Evolutionary conservation across 1,139 yeast species (phyloP).

Genomic region (Zhuliangozyma blackwelliae): DNA sequence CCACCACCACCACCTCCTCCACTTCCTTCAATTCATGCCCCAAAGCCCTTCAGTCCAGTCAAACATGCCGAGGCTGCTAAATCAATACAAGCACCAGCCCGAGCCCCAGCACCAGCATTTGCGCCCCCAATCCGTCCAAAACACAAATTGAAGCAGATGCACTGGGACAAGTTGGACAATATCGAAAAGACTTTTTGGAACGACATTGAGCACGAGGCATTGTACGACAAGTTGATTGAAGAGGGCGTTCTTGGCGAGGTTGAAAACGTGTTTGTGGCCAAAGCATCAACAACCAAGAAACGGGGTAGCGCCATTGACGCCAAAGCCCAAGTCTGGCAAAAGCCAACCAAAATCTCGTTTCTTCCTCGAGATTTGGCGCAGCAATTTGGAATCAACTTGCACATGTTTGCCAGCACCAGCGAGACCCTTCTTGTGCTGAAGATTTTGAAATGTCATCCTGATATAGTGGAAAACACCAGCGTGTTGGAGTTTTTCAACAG

Average conservation of each 20-base stretch:
- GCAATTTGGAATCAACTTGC: slow-evolving; percentile 89
- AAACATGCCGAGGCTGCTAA: too few relatives aligned
- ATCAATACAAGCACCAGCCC: neutral
- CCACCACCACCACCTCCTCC: too few relatives aligned
- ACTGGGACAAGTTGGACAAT: slow-evolving; percentile 81
- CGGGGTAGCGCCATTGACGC: slow-evolving; percentile 15
- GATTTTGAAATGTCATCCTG: slow-evolving; percentile 69
- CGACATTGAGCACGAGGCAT: slow-evolving; percentile 43
- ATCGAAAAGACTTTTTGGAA: slow-evolving; percentile 82
- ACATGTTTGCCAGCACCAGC: slow-evolving; percentile 60
- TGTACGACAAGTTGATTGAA: slow-evolving; percentile 53
- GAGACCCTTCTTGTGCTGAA: slow-evolving; percentile 63
- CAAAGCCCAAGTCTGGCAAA: slow-evolving; percentile 16
- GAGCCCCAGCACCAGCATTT: too few relatives aligned
- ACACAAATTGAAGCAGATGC: slow-evolving; percentile 80
- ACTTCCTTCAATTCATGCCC: too few relatives aligned
- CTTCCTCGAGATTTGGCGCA: slow-evolving; percentile 75
- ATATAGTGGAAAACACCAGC: slow-evolving; percentile 61
- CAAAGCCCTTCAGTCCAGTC: too few relatives aligned
- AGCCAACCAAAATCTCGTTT: slow-evolving; percentile 49
- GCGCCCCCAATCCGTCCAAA: slow-evolving; percentile 42
- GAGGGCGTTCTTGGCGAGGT: slow-evolving; percentile 77
- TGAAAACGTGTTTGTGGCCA: slow-evolving; percentile 71
- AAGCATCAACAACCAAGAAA: slow-evolving; percentile 44
- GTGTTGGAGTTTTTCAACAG: slow-evolving; percentile 79